Conservation (phyloP, 768 basidiomycete species). For the Boletus sensibilis region DNA sequence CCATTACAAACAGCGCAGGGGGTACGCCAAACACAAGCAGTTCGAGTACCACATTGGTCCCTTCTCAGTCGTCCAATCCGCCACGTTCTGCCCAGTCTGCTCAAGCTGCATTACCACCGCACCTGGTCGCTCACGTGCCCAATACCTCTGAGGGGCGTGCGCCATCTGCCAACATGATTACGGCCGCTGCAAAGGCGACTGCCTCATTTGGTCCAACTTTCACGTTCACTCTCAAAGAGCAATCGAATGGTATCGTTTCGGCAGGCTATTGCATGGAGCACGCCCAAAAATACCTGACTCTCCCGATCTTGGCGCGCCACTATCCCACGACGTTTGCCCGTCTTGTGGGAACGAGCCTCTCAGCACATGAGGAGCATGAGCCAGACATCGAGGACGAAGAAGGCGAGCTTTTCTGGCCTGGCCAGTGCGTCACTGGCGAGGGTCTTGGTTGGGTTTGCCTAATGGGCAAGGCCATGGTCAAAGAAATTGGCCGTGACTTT, state of each 20-base stretch:
- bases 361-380: conserved; percentile 68
- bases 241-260: conserved; percentile 39
- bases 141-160: conserved; percentile 30
- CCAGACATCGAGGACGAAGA: conserved; percentile 84
- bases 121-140: conserved; percentile 30
- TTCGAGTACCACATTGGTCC: conserved; percentile 22
- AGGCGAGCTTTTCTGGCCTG: conserved; percentile 84
- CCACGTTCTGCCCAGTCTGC: conserved; percentile 27
- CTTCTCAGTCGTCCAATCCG: conserved; percentile 27
- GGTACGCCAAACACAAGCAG: conserved; percentile 50
- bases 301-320: conserved; percentile 65
- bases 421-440: conserved; percentile 67
- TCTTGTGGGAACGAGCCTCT: conserved; percentile 63
- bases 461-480: conserved; percentile 85
- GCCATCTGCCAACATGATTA: conserved; percentile 28
- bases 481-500: conserved; percentile 73
- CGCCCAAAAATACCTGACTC: conserved; percentile 56
- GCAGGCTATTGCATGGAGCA: conserved; percentile 44
- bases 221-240: conserved; percentile 28
- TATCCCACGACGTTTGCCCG: conserved; percentile 77
- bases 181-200: conserved; percentile 32
- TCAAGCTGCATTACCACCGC: conserved; percentile 44
- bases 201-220: conserved; percentile 29
- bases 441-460: conserved; percentile 86
- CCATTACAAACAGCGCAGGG: conserved; percentile 54